phyloP scores from a whole-genome alignment of 2,329 filamentous ascomycete species.

The Fusarium abutilonis region DNA sequence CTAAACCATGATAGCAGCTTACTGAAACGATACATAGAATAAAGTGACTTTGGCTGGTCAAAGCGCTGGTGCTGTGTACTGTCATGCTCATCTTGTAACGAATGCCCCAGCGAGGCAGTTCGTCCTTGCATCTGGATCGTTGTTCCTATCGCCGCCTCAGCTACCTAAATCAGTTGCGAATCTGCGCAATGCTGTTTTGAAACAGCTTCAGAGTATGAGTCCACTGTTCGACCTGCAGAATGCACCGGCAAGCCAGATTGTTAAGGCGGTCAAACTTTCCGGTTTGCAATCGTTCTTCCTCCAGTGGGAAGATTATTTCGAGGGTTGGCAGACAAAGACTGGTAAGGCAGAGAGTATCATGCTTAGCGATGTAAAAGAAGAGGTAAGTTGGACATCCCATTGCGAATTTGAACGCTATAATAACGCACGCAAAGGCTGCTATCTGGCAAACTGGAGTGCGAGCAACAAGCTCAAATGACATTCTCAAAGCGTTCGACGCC shows the following conservation, averaged over 20 bases:
- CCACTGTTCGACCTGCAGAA: neutral
- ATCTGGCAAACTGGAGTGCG: slow-evolving; percentile 15
- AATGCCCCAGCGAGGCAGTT: slow-evolving; percentile 43
- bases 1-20: fast-evolving
- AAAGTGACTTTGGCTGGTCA: slow-evolving; percentile 57
- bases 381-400: neutral
- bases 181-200: neutral
- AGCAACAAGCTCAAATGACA: fast-evolving
- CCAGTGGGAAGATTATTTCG: slow-evolving; percentile 8
- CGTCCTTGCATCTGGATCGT: slow-evolving; percentile 54
- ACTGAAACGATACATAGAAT: slow-evolving; percentile 32
- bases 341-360: neutral
- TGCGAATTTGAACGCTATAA: neutral
- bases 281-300: slow-evolving; percentile 15
- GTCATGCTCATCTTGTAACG: slow-evolving; percentile 55
- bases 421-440: neutral
- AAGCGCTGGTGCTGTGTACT: slow-evolving; percentile 58
- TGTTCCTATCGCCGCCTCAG: slow-evolving; percentile 56
- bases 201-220: slow-evolving; percentile 37
- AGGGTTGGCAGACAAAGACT: slow-evolving; percentile 6
- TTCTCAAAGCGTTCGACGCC: neutral
- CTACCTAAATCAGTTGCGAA: slow-evolving; percentile 23
- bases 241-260: neutral
- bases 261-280: slow-evolving; percentile 7
- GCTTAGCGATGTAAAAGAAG: slow-evolving; percentile 9